phyloP scores from a whole-genome alignment of 1,139 yeast species.

The Yamadazyma buinensis region DNA sequence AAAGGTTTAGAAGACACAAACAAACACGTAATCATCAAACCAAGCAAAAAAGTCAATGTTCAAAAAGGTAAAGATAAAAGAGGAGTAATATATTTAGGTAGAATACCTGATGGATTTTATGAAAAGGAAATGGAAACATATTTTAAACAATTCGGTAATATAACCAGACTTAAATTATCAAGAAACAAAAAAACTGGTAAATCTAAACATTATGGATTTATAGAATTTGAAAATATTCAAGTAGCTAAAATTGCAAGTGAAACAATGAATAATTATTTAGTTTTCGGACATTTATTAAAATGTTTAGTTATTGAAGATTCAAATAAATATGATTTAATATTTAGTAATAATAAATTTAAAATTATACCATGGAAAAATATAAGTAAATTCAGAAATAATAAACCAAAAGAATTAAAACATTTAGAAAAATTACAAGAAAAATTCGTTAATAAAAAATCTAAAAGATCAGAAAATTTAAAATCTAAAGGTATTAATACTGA shows the following conservation, averaged over 20 bases:
- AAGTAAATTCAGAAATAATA: constrained; percentile 52
- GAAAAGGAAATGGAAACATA: constrained; percentile 78
- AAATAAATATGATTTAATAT: constrained; percentile 49
- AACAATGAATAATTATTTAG: constrained; percentile 89
- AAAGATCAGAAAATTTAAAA: constrained; percentile 44
- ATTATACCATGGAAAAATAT: constrained; percentile 63
- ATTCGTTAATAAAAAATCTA: constrained; percentile 43
- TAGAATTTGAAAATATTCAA: constrained; percentile 65
- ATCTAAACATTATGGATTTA: constrained; percentile 88
- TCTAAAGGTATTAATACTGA: constrained; percentile 53
- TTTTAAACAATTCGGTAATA: constrained; percentile 86
- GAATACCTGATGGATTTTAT: constrained; percentile 90
- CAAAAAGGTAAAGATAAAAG: constrained; percentile 21
- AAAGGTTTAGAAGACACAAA: constrained; percentile 15
- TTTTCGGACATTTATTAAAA: constrained; percentile 80
- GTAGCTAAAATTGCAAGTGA: constrained; percentile 90
- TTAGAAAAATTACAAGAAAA: constrained; percentile 49
- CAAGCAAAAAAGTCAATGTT: constrained; percentile 18
- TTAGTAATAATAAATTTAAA: constrained; percentile 55
- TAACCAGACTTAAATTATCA: constrained; percentile 72
- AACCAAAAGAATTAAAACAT: constrained; percentile 53
- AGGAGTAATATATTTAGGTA: constrained; percentile 84
- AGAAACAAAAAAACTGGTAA: constrained; percentile 89
- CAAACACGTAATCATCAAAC: constrained; percentile 27
- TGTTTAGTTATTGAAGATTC: constrained; percentile 52